Evolutionary conservation across 176 grass and related monocot species (phyloP).

Genomic region (Oryza meyeriana): DNA sequence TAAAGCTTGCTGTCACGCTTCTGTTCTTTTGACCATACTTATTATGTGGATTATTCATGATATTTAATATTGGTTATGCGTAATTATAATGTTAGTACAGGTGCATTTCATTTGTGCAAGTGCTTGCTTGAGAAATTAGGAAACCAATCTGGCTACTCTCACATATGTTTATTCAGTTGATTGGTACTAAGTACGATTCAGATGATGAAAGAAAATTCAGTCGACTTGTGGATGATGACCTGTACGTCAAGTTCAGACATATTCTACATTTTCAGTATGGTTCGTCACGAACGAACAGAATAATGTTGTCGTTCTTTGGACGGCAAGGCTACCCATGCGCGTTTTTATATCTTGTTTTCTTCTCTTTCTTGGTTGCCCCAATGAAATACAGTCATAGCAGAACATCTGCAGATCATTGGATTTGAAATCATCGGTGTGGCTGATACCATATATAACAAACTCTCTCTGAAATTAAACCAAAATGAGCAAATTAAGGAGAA

Average conservation of each 20-base stretch:
- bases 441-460: neutral
- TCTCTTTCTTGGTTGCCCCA: neutral
- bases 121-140: neutral
- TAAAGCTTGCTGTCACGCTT: neutral
- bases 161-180: neutral
- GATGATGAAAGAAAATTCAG: conserved; percentile 1
- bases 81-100: neutral
- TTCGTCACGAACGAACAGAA: neutral
- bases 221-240: neutral
- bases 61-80: no score
- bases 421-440: neutral
- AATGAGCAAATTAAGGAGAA: neutral
- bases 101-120: neutral
- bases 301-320: conserved; percentile 23
- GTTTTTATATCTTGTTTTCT: neutral
- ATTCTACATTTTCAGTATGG: neutral
- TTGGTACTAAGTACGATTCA: neutral
- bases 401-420: no score
- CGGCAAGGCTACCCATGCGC: neutral
- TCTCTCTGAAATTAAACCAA: neutral
- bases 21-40: neutral
- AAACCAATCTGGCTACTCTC: neutral
- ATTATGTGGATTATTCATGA: neutral
- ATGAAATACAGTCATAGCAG: neutral
- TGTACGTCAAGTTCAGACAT: neutral